These are phyloP conservation scores for Picea abies DNA, from an alignment of 83 land plant genomes.

Conservation along the genomic window DNA sequence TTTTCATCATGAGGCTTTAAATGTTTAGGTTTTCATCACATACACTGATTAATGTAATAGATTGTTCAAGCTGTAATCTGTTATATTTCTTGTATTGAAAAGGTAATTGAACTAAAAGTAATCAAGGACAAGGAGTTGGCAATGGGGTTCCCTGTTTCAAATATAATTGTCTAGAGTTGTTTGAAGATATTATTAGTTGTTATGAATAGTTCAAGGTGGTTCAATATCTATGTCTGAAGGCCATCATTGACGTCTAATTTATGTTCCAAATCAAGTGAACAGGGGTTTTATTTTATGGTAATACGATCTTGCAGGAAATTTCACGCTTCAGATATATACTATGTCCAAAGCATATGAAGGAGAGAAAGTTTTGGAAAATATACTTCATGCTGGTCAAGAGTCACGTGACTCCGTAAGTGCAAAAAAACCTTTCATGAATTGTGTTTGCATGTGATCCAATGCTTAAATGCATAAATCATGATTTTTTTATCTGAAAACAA, in stretches of 20 bases:
- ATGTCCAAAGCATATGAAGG: constrained; percentile 70
- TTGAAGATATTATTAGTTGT: background rate
- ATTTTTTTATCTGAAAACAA: background rate
- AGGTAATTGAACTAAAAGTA: background rate
- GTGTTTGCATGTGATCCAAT: background rate
- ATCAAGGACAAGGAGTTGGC: constrained; percentile 1
- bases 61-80: background rate
- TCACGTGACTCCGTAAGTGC: constrained; percentile 61
- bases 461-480: no score
- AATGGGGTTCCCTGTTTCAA: background rate
- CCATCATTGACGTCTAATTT: constrained; percentile 1
- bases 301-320: constrained; percentile 44
- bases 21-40: background rate
- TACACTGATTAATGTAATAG: background rate
- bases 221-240: background rate
- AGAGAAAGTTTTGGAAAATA: constrained; percentile 67
- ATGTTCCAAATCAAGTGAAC: background rate
- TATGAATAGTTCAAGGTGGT: background rate
- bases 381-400: constrained; percentile 57
- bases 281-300: constrained; percentile 3
- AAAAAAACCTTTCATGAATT: background rate
- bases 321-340: constrained; percentile 64
- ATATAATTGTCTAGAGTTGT: background rate
- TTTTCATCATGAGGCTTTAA: background rate
- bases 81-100: background rate